Conservation (phyloP, 495 filamentous ascomycete species). For the Penicillium desertorum region DNA sequence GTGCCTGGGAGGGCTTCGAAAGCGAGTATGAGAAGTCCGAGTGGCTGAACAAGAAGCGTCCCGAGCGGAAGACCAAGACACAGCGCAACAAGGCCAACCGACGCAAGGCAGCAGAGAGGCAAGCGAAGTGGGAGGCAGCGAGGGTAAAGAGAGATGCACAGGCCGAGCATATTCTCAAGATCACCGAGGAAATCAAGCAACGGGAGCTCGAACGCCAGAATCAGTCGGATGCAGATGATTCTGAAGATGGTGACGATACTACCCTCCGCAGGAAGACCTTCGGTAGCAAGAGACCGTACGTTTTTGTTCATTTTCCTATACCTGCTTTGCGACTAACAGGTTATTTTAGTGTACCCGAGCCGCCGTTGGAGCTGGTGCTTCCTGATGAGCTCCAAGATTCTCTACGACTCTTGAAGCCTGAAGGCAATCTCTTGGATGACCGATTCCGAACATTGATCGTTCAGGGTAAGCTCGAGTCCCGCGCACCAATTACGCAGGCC, state of each 20-base stretch:
- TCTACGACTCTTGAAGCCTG: slow-evolving; percentile 81
- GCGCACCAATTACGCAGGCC: slow-evolving; percentile 70
- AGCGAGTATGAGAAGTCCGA: slow-evolving; percentile 64
- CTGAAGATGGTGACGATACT: slow-evolving; percentile 54
- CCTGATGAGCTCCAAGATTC: slow-evolving; percentile 94
- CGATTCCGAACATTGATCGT: slow-evolving; percentile 86
- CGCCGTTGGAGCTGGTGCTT: slow-evolving; percentile 81
- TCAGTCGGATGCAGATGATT: slow-evolving; percentile 54
- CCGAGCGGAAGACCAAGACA: slow-evolving; percentile 77
- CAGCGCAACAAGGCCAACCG: slow-evolving; percentile 85
- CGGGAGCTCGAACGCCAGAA: slow-evolving; percentile 50
- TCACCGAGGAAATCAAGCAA: slow-evolving; percentile 61
- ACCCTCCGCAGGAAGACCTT: slow-evolving; percentile 70
- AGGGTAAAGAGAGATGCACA: slow-evolving; percentile 70
- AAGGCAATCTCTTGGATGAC: slow-evolving; percentile 90
- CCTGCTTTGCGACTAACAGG: slow-evolving; percentile 26
- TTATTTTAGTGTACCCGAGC: slow-evolving; percentile 62
- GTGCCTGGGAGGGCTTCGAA: slow-evolving; percentile 83
- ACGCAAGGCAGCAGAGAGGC: slow-evolving; percentile 80
- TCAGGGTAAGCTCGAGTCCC: slow-evolving; percentile 80
- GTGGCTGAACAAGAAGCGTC: slow-evolving; percentile 65
- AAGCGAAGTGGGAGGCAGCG: slow-evolving; percentile 65
- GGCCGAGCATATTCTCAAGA: slow-evolving; percentile 58
- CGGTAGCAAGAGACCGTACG: slow-evolving; percentile 64
- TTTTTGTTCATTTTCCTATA: slow-evolving; percentile 12